A percentile compares a stretch with the other conserved stretches of the same genome.
These are phyloP conservation scores for Apiospora hydei DNA, from an alignment of 2,329 filamentous ascomycete genomes.

Conservation along the genomic window DNA sequence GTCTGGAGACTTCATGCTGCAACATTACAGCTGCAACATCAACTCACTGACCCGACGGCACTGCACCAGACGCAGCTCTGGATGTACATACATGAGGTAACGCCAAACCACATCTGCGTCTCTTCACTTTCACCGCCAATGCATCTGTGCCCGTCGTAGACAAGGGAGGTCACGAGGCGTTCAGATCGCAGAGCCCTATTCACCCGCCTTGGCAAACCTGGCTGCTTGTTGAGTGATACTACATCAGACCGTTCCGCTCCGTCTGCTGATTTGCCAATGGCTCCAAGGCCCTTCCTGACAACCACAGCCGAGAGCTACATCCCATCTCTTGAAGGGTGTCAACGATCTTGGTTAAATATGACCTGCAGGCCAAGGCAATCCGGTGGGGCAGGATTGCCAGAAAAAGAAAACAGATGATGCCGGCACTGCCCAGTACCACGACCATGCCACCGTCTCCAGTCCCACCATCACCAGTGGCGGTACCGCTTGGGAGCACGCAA, in stretches of 20 bases:
- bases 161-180: neutral
- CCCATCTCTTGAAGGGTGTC: conserved; percentile 6
- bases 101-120: neutral
- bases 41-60: neutral
- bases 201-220: conserved; percentile 9
- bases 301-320: neutral
- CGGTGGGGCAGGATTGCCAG: conserved; percentile 11
- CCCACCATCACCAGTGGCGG: neutral
- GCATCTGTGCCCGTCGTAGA: neutral
- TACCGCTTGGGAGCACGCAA: neutral
- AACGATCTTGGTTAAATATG: conserved; percentile 10
- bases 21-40: neutral
- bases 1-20: neutral
- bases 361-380: conserved; percentile 9
- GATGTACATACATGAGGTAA: neutral
- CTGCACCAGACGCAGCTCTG: neutral
- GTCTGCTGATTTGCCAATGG: neutral
- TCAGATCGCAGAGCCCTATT: conserved; percentile 13
- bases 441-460: neutral
- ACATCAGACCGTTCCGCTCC: neutral
- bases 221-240: neutral
- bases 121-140: neutral
- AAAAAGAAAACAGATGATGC: neutral
- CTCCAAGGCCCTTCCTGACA: neutral
- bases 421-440: conserved; percentile 2